Conservation (phyloP, 2,329 filamentous ascomycete genomes). For the Ilyonectria robusta region DNA sequence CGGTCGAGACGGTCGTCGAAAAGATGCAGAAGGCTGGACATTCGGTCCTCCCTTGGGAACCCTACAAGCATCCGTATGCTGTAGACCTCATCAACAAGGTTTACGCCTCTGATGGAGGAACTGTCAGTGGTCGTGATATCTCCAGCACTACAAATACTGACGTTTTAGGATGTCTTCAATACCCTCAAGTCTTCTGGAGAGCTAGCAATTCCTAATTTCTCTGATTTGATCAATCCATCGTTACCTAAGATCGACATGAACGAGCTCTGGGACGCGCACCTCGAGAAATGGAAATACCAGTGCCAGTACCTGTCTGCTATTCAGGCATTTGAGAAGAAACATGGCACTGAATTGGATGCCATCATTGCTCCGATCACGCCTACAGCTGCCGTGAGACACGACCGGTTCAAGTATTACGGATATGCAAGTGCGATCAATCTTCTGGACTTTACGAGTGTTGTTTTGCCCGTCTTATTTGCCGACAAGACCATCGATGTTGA, state of each 20-base stretch:
- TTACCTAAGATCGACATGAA: slow-evolving; percentile 45
- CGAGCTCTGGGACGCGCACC: slow-evolving; percentile 44
- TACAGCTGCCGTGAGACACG: slow-evolving; percentile 56
- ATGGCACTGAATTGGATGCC: slow-evolving; percentile 50
- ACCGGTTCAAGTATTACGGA: slow-evolving; percentile 55
- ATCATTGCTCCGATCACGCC: slow-evolving; percentile 59
- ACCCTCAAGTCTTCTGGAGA: slow-evolving; percentile 52
- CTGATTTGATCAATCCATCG: slow-evolving; percentile 34
- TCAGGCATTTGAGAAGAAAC: slow-evolving; percentile 33
- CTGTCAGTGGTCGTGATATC: slow-evolving; percentile 36
- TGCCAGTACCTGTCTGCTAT: slow-evolving; percentile 50
- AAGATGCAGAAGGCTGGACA: slow-evolving; percentile 48
- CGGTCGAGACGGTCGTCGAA: slow-evolving; percentile 45
- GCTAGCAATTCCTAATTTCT: slow-evolving; percentile 54
- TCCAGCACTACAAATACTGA: background rate
- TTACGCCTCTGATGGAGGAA: slow-evolving; percentile 49
- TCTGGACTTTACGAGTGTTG: slow-evolving; percentile 58
- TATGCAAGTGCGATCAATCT: slow-evolving; percentile 55
- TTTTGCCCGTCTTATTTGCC: slow-evolving; percentile 60
- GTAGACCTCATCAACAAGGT: slow-evolving; percentile 46
- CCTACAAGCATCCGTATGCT: slow-evolving; percentile 47
- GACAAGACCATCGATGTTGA: slow-evolving; percentile 55
- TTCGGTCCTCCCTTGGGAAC: slow-evolving; percentile 49
- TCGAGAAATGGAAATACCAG: slow-evolving; percentile 53
- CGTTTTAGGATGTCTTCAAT: slow-evolving; percentile 45